phyloP scores from a whole-genome alignment of 805 yeast species.

The Starmerella bombi region DNA sequence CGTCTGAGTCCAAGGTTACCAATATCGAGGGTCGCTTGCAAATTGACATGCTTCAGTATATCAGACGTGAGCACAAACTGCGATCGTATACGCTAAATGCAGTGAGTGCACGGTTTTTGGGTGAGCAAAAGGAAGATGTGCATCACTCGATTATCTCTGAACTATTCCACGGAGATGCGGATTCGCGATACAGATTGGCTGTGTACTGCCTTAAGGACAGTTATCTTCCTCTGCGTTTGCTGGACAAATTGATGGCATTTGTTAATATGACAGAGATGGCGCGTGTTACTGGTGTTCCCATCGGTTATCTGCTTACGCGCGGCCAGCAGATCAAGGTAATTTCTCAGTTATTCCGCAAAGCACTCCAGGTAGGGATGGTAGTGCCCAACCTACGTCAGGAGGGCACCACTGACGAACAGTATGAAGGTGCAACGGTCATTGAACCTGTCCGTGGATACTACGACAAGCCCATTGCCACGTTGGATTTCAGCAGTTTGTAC shows the following conservation, averaged over 20 bases:
- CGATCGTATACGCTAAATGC: conserved; percentile 91
- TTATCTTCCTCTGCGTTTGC: conserved; percentile 69
- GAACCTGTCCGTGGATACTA: conserved; percentile 94
- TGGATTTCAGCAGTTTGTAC: conserved; percentile 93
- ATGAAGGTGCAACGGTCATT: conserved; percentile 98
- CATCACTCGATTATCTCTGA: conserved; percentile 94
- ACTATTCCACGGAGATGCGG: conserved; percentile 80
- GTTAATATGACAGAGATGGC: conserved; percentile 99
- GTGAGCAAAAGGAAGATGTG: conserved; percentile 96
- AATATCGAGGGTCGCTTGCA: conserved; percentile 96
- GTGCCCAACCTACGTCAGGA: conserved; percentile 78
- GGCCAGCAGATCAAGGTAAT: conserved; percentile 98
- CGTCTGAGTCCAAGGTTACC: conserved; percentile 79
- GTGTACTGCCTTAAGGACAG: conserved; percentile 97
- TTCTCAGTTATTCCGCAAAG: conserved; percentile 88
- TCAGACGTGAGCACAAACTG: conserved; percentile 87
- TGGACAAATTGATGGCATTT: conserved; percentile 89
- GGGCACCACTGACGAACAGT: conserved; percentile 75
- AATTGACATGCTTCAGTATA: conserved; percentile 78
- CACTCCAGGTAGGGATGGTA: conserved; percentile 71
- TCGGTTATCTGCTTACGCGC: conserved; percentile 71
- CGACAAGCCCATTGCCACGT: conserved; percentile 92
- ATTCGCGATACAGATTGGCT: conserved; percentile 87
- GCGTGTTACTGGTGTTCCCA: conserved; percentile 97
- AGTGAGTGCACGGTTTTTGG: conserved; percentile 83